Base-by-base conservation (phyloP, 1,284 basidiomycete genomes). In the Exobasidium cylindrosporum region DNA sequence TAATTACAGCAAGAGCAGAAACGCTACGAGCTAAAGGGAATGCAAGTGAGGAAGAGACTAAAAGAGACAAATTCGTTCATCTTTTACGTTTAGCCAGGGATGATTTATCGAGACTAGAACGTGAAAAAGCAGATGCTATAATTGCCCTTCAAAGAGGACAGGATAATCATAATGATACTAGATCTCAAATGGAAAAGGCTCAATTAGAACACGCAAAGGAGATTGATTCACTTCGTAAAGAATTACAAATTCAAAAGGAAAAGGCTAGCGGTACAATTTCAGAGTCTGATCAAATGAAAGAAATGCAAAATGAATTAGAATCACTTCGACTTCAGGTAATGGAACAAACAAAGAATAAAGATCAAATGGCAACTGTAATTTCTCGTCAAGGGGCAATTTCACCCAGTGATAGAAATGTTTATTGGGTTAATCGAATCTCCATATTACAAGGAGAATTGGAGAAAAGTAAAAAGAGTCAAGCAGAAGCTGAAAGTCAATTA, bases 1-100 rank as follows among this genome's bases (percentile, higher is more conserved):
- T 50, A 31, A 60, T 69, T 17, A 31, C 60, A 30, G 70, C 70
- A 14, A 63, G 63, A 35, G 65, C 65, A 1, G 72, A 72, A 23
- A 65, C 68, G 21, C 61, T 67, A 52, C 54, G 60, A 10, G 30
- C 55, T 2, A 61, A 66, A 10, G 44, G 49, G 2, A 44, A 26
- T 6, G 17, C 67, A 4, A 54, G 46, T 0, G 72, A 76, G 10
- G 73, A 72, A 49, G 57, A 44, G 4, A 43, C 61, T 17, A 69
- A 68, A 56, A 30, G 62, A 24, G 73, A 75, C 26, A 67, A 66
- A 44, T 61, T 62, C n/a, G 56, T 65, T 7, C 40, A 29, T 43
- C 53, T 64, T 26, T 55, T 74, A 5, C 28, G 67, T n/a, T 47
- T 50, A 13, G 66, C 62, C 5, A 65, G 63, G 54, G 59, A 68